Conservation (phyloP, 768 basidiomycete genomes). For the Serendipita sp. region DNA sequence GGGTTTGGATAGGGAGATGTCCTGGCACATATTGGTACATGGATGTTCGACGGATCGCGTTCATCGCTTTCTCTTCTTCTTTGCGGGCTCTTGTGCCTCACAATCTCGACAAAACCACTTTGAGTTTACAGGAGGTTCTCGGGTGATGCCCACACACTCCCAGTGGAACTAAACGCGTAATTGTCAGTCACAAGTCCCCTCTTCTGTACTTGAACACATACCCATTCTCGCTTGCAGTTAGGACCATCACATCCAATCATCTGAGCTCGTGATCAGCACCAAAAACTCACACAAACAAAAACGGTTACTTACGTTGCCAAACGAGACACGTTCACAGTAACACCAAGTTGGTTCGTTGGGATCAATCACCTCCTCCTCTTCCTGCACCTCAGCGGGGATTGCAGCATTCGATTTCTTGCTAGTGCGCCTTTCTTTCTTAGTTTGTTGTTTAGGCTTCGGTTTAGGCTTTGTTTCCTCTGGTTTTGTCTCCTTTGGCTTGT, state of each 20-base stretch:
- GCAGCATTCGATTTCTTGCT: not conserved
- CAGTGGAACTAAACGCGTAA: conserved; percentile 4
- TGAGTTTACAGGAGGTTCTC: not conserved
- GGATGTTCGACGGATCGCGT: not conserved
- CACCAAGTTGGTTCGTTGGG: conserved; percentile 7
- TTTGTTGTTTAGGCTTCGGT: not conserved
- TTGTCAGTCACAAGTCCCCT: not conserved
- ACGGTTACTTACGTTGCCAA: conserved; percentile 4
- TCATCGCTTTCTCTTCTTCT: conserved; percentile 6
- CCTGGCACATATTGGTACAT: not conserved
- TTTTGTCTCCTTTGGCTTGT: not conserved
- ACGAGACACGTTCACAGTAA: conserved; percentile 8
- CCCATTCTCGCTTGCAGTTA: conserved; percentile 7
- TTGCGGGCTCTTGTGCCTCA: conserved; percentile 2
- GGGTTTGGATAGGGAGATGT: not conserved
- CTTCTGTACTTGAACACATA: not conserved
- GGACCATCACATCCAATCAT: conserved; percentile 8
- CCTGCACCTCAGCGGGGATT: not conserved
- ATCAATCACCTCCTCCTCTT: not conserved
- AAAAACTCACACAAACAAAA: not conserved
- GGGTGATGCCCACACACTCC: conserved; percentile 5
- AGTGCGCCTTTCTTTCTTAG: not conserved
- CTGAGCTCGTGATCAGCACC: not conserved
- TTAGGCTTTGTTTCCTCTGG: not conserved
- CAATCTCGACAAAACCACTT: conserved; percentile 7